phyloP scores from a whole-genome alignment of 352 stramenopile genomes.

The Thalassiosira livingstoniorum region DNA sequence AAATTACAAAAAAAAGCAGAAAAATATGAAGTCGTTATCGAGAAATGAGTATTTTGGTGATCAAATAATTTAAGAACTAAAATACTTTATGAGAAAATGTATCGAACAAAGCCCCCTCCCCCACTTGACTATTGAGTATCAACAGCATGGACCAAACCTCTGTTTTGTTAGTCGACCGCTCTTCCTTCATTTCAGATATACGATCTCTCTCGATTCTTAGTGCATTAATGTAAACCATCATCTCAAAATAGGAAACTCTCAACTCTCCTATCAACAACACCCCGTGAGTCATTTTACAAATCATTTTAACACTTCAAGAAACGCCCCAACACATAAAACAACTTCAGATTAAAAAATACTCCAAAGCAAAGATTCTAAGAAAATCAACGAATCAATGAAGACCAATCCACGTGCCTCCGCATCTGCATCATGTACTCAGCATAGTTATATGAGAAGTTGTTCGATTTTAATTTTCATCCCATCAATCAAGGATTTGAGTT shows the following conservation, averaged over 20 bases:
- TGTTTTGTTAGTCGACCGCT: background rate
- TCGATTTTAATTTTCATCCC: constrained; percentile 99
- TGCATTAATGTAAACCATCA: background rate
- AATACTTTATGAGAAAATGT: too few species aligned
- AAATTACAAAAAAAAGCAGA: too few species aligned
- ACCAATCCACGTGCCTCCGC: background rate
- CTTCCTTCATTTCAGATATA: background rate
- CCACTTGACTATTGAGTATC: constrained; percentile 50
- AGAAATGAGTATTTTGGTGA: too few species aligned
- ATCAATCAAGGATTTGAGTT: constrained; percentile 98
- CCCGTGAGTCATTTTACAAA: too few species aligned
- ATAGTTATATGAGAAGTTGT: constrained; percentile 98
- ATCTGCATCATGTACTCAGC: constrained; percentile 66
- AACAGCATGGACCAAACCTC: constrained; percentile 51
- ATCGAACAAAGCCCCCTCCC: too few species aligned
- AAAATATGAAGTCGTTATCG: too few species aligned
- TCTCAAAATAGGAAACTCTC: background rate
- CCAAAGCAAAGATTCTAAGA: background rate
- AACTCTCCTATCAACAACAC: too few species aligned
- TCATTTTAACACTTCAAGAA: background rate
- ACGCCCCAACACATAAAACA: background rate
- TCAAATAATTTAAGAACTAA: too few species aligned
- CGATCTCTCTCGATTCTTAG: background rate
- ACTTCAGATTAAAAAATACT: too few species aligned
- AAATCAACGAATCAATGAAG: background rate